A percentile compares a stretch with the other conserved stretches of the same genome.
Conservation (phyloP, 177 flowering plant species). For the Telopea speciosissima region DNA sequence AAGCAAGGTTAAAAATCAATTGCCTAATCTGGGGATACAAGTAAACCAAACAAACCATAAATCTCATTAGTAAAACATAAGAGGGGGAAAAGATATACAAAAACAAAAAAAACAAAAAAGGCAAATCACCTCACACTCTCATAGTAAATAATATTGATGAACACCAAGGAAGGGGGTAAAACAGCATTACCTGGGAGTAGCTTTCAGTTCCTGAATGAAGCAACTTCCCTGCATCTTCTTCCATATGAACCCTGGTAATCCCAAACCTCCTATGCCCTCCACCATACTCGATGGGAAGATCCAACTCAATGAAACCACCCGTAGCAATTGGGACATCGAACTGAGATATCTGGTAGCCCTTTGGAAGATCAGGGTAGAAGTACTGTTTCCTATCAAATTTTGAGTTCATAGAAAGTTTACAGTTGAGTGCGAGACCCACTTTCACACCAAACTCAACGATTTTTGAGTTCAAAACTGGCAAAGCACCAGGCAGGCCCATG, state of each 20-base stretch:
- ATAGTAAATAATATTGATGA: neutral
- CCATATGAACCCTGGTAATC: constrained; percentile 93
- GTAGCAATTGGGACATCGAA: constrained; percentile 83
- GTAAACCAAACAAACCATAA: too few species aligned
- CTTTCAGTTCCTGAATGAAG: constrained; percentile 61
- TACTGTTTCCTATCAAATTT: constrained; percentile 95
- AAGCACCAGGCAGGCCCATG: constrained; percentile 92
- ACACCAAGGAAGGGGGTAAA: neutral
- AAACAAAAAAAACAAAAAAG: neutral
- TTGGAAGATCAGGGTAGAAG: constrained; percentile 93
- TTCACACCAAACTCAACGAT: constrained; percentile 78
- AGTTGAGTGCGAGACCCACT: constrained; percentile 79
- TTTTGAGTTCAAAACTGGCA: constrained; percentile 83
- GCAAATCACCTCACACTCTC: neutral
- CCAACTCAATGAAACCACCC: constrained; percentile 68
- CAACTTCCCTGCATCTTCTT: constrained; percentile 98
- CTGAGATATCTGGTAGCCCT: constrained; percentile 93
- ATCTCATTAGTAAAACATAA: neutral
- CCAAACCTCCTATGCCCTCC: constrained; percentile 93
- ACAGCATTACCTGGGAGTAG: constrained; percentile 53
- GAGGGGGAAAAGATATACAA: neutral
- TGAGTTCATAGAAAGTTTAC: constrained; percentile 59
- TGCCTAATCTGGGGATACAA: too few species aligned
- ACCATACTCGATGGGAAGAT: constrained; percentile 88
- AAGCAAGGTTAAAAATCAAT: neutral